Evolutionary conservation across 2,329 filamentous ascomycete genomes (phyloP), one percentile per base, ranked within the genome.

Genomic region (Clonostachys solani): DNA sequence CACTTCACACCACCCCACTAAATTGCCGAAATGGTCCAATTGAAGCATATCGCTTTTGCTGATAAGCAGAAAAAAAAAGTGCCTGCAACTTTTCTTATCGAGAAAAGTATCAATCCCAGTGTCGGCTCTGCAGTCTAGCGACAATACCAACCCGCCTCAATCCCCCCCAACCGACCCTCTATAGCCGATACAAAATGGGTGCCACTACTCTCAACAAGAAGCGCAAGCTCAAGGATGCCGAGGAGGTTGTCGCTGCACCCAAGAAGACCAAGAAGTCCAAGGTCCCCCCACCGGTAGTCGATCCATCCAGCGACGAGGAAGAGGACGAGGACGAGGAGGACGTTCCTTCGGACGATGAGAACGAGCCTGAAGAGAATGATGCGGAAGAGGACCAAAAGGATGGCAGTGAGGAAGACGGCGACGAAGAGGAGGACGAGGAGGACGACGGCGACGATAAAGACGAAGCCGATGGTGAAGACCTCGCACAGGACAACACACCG

Each of bases 221-320:
- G 63, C 67, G 73, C 50, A 71, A 68, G 53, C 63, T 65, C 48
- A 66, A 61, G 54, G 64, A 61, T 49, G 60, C 57, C 45, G 62
- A 68, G 48, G 56, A 57, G 35, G 49, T 55, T 41, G 55, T 57
- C 15, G 47, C 60, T 40, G 47, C 56, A 29, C 47, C 61, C 19
- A 64, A 67, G 38, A 72, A 70, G 49, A 52, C 61, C 33, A 75
- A 74, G 62, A 75, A 74, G 59, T 38, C 60, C 53, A 72, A 69
- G 66, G 60, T 60, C 47, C 51, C 58, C 56, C 61, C 56, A 51
- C 60, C 52, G 35, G 49, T 54, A 36, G 54, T 58, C 37, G 36
- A 38, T 9, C 58, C 63, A 51, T 50, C 56, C 29, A 53, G 55
- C 33, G 58, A 53, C 38, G 56, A 60, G 15, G 58, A 62, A 9